These are phyloP conservation scores for Hericium coralloides DNA, from an alignment of 768 basidiomycete genomes.

Conservation along the genomic window DNA sequence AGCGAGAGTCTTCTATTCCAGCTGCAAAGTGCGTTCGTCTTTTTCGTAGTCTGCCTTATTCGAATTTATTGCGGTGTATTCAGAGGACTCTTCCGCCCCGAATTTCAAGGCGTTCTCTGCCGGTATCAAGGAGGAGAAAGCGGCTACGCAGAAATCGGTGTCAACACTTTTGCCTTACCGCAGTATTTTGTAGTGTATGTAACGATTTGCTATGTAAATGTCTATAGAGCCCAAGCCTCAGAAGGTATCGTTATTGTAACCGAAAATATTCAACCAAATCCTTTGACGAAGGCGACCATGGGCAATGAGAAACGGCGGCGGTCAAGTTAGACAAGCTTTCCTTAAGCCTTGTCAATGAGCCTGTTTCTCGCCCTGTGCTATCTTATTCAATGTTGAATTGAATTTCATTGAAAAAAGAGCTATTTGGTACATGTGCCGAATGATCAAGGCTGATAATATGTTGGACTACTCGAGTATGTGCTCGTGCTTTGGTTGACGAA, in stretches of 20 bases:
- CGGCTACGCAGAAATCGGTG: constrained; percentile 37
- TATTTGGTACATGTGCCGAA: too few species aligned
- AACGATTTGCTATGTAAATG: background rate
- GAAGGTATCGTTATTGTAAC: background rate
- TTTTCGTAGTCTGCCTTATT: constrained; percentile 5
- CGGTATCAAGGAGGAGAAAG: constrained; percentile 73
- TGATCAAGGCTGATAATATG: too few species aligned
- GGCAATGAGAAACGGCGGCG: too few species aligned
- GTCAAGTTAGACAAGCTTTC: too few species aligned
- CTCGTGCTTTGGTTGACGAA: too few species aligned
- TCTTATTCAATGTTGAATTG: too few species aligned
- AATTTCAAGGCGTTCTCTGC: constrained; percentile 66
- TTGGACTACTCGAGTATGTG: too few species aligned
- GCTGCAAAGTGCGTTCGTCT: constrained; percentile 47
- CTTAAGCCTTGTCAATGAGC: too few species aligned
- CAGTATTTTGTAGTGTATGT: background rate
- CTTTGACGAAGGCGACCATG: too few species aligned
- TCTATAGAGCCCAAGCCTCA: background rate
- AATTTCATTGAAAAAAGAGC: too few species aligned
- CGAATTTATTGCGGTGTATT: constrained; percentile 8
- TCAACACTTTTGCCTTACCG: constrained; percentile 21
- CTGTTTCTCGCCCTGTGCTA: too few species aligned
- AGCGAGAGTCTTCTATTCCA: constrained; percentile 79
- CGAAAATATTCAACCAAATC: background rate
- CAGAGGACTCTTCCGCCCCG: constrained; percentile 52